A percentile compares a stretch with the other conserved stretches of the same genome.
Evolutionary conservation across 768 basidiomycete genomes (phyloP).

Genomic region (Kwoniella bestiolae): DNA sequence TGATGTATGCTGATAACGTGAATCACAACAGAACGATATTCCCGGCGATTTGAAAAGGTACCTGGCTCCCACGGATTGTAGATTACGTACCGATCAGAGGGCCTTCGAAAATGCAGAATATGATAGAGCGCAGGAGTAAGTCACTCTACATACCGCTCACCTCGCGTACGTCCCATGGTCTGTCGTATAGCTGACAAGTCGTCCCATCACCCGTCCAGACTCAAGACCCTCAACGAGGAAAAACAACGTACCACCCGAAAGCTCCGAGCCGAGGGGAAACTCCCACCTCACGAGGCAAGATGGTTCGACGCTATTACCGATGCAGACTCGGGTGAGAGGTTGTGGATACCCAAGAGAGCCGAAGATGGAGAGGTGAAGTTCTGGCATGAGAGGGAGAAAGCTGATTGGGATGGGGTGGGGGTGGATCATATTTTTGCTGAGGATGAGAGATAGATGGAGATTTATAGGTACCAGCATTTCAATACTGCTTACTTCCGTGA

Average conservation of each 20-base stretch:
- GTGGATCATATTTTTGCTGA: conserved; percentile 75
- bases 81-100: conserved; percentile 87
- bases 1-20: no score
- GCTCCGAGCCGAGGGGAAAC: conserved; percentile 73
- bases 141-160: conserved; percentile 50
- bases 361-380: conserved; percentile 69
- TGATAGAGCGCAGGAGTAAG: conserved; percentile 74
- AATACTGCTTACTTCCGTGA: no score
- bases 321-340: conserved; percentile 83
- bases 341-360: conserved; percentile 74
- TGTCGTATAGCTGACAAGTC: background rate
- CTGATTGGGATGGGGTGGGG: conserved; percentile 57
- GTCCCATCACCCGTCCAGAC: conserved; percentile 7
- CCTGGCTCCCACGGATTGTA: conserved; percentile 87
- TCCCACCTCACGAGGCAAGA: conserved; percentile 74
- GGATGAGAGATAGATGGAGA: conserved; percentile 17
- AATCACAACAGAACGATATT: conserved; percentile 78
- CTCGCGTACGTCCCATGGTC: background rate
- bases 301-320: conserved; percentile 88
- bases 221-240: conserved; percentile 66
- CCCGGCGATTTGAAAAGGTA: conserved; percentile 72
- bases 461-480: no score
- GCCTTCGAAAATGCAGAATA: conserved; percentile 89
- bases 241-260: conserved; percentile 74
- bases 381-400: conserved; percentile 74